Evolutionary conservation across 176 grass and related monocot species (phyloP).

Genomic region (Thalia dealbata): DNA sequence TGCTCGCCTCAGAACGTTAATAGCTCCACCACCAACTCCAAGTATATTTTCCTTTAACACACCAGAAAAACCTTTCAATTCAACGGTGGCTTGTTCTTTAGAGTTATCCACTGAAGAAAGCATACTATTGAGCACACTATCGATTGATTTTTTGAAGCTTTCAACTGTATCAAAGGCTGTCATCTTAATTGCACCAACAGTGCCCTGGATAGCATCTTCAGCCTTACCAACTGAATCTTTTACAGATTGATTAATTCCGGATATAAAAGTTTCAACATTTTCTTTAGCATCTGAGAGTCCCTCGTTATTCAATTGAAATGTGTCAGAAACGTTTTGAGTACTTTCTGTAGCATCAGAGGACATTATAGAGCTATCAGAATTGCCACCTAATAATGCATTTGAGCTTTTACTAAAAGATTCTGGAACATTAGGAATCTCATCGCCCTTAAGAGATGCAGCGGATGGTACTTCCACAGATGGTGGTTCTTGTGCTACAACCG

Average conservation of each 20-base stretch:
- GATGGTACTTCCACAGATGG: not conserved
- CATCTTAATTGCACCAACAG: constrained; percentile 46
- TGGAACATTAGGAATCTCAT: not conserved
- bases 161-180: constrained; percentile 53
- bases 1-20: constrained; percentile 49
- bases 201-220: constrained; percentile 62
- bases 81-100: constrained; percentile 44
- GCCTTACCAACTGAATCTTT: constrained; percentile 50
- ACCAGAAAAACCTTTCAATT: constrained; percentile 28
- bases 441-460: not conserved
- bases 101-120: constrained; percentile 39
- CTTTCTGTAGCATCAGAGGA: not conserved
- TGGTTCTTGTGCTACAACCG: not conserved
- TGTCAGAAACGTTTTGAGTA: constrained; percentile 9
- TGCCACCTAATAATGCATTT: not conserved
- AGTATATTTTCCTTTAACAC: constrained; percentile 46
- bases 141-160: constrained; percentile 44
- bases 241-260: constrained; percentile 46
- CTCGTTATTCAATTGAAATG: constrained; percentile 3
- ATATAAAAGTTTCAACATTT: constrained; percentile 19
- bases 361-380: not conserved
- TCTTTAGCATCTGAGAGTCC: constrained; percentile 13
- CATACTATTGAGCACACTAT: constrained; percentile 33
- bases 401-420: constrained; percentile 10
- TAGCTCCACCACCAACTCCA: constrained; percentile 35